Evolutionary conservation across 352 stramenopile species (phyloP).

Genomic region (Phytophthora brassicae): DNA sequence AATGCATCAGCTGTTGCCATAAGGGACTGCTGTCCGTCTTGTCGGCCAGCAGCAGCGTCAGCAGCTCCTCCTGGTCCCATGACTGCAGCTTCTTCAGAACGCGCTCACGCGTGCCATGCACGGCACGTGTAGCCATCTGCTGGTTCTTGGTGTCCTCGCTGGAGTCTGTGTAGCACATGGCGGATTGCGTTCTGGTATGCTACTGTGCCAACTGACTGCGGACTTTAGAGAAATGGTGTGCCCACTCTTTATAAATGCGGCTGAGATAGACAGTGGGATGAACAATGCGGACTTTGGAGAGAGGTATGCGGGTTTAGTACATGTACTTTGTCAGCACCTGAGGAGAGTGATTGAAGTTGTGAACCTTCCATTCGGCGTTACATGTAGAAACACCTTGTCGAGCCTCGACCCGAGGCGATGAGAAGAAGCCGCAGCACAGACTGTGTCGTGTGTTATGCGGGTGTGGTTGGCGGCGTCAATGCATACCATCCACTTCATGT

Average conservation of each 20-base stretch:
- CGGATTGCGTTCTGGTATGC: slow-evolving; percentile 28
- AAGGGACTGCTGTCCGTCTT: slow-evolving; percentile 22
- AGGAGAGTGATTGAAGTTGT: slow-evolving; percentile 37
- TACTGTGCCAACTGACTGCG: slow-evolving; percentile 12
- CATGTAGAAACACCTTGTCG: slow-evolving; percentile 14
- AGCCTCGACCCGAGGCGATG: too few species aligned
- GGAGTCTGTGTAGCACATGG: slow-evolving; percentile 23
- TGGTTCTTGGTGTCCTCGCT: slow-evolving; percentile 12
- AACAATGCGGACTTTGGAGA: slow-evolving; percentile 20
- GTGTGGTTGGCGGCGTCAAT: too few species aligned
- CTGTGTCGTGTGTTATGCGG: neutral
- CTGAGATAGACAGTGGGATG: neutral
- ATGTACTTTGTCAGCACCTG: slow-evolving; percentile 5
- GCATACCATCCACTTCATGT: too few species aligned
- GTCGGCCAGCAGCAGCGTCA: slow-evolving; percentile 35
- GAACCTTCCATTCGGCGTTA: slow-evolving; percentile 7
- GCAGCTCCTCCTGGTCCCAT: slow-evolving; percentile 51
- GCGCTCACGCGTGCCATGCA: slow-evolving; percentile 4
- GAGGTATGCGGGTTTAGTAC: neutral
- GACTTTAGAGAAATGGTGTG: slow-evolving; percentile 2
- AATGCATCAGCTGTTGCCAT: slow-evolving; percentile 53
- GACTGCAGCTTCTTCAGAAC: slow-evolving; percentile 30
- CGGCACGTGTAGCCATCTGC: neutral
- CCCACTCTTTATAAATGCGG: too few species aligned
- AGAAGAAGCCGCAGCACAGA: neutral